Evolutionary conservation across 306 rosid genomes (phyloP), one percentile per base, ranked within the genome.

Genomic region (Boehmeria nivea): DNA sequence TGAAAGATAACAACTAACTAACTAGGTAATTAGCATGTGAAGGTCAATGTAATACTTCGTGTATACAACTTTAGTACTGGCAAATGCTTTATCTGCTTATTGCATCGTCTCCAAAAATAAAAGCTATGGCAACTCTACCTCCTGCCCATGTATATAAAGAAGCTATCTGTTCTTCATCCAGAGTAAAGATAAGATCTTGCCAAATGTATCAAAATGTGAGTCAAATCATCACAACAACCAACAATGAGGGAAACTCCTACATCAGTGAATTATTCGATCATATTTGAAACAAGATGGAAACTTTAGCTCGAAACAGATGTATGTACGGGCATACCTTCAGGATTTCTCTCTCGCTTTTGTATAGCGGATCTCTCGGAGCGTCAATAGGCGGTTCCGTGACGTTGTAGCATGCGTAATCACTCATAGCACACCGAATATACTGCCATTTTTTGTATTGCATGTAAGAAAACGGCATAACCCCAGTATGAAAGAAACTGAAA

Each of bases 301-400:
- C 15, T 28, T 28, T 16, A 15, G 40, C 14, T 21, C 6, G 37
- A 53, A 53, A 31, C 11, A 31, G 36, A 4, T 31, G 8, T 31
- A 31, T 4, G 8, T 31, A 31, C 9, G 36, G 36, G 37, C 67
- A 45, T 78, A 86, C 98, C 98, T 90, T 90, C 8, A 40, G 48
- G 33, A 90, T 54, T 54, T 90, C 95, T 76, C 89, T 78, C 58
- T 84, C 86, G 3, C 80, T 57, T 74, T 87, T 90, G 72, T 87
- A 90, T 15, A 90, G 61, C 28, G 98, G 98, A 68, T 87, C 98
- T 62, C 95, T 82, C 14, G 85, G 95, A 19, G 94, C 94, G 72
- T 87, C 94, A 68, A 90, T 78, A 4, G 98, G 95, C 57, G 95
- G 98, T 70, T 90, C 98, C 3, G 91, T 87, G 34, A 90, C 98